Evolutionary conservation across 2,329 filamentous ascomycete species (phyloP).

Genomic region (Neophaeococcomyces mojaviensis): DNA sequence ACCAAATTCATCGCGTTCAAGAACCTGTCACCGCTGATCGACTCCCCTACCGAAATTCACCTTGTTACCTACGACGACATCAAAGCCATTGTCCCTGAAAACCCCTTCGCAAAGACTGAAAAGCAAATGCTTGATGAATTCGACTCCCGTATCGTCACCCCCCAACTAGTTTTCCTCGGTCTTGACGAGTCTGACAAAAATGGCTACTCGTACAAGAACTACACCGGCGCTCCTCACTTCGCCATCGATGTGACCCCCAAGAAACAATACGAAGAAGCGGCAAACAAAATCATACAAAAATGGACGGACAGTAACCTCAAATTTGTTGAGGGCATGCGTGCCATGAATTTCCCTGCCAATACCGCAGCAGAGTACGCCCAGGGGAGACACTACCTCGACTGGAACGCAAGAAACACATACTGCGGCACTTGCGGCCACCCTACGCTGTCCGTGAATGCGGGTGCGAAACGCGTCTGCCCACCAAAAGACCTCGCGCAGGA

Average conservation of each 20-base stretch:
- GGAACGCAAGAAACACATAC: conserved; percentile 88
- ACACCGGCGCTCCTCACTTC: conserved; percentile 76
- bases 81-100: conserved; percentile 58
- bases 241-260: conserved; percentile 79
- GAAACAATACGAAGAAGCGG: conserved; percentile 54
- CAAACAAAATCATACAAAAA: conserved; percentile 50
- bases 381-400: conserved; percentile 80
- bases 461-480: conserved; percentile 39
- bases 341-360: conserved; percentile 52
- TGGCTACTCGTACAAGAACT: conserved; percentile 45
- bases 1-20: conserved; percentile 68
- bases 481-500: conserved; percentile 35
- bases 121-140: conserved; percentile 64
- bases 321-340: conserved; percentile 61
- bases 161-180: conserved; percentile 77
- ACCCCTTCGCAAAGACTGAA: conserved; percentile 65
- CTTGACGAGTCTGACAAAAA: conserved; percentile 58
- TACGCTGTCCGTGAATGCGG: conserved; percentile 52
- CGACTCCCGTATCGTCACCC: conserved; percentile 60
- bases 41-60: conserved; percentile 54
- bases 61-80: conserved; percentile 65
- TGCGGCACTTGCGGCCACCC: conserved; percentile 81
- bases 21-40: conserved; percentile 65
- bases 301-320: conserved; percentile 43
- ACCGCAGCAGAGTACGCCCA: conserved; percentile 84